A percentile compares a stretch with the other conserved stretches of the same genome.
phyloP scores from a whole-genome alignment of 2,329 filamentous ascomycete genomes.

The Aspergillus sp. region DNA sequence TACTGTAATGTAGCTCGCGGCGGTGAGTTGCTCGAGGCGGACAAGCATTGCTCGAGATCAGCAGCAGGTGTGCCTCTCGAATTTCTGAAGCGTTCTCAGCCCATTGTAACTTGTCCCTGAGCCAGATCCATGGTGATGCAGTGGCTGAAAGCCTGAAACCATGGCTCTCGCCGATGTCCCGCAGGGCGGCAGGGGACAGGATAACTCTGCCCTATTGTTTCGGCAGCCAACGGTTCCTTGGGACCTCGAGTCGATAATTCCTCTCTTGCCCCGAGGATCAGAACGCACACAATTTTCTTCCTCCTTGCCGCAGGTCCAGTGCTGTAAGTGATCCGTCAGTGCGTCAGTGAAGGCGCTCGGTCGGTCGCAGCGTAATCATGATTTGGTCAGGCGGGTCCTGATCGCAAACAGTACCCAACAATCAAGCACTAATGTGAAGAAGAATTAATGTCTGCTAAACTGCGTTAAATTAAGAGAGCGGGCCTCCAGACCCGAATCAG shows the following conservation, averaged over 20 bases:
- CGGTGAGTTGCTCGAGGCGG: background rate
- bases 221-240: background rate
- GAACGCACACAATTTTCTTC: background rate
- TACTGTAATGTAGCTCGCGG: background rate
- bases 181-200: conserved; percentile 24
- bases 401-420: conserved; percentile 18
- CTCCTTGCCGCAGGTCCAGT: conserved; percentile 6
- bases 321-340: background rate
- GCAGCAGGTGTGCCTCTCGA: background rate
- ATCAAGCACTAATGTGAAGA: conserved; percentile 6
- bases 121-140: conserved; percentile 22
- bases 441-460: conserved; percentile 1
- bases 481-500: conserved; percentile 21
- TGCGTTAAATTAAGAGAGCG: conserved; percentile 8
- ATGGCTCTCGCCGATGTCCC: conserved; percentile 7
- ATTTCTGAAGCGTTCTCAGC: conserved; percentile 22
- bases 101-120: conserved; percentile 18
- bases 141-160: conserved; percentile 29
- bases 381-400: conserved; percentile 29
- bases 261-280: background rate
- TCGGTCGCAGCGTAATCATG: conserved; percentile 13
- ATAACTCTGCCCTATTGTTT: conserved; percentile 26
- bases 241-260: background rate
- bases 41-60: background rate
- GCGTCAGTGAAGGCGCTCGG: conserved; percentile 4